Conservation (phyloP, 2,329 filamentous ascomycete genomes). For the Cercospora nicotianae region DNA sequence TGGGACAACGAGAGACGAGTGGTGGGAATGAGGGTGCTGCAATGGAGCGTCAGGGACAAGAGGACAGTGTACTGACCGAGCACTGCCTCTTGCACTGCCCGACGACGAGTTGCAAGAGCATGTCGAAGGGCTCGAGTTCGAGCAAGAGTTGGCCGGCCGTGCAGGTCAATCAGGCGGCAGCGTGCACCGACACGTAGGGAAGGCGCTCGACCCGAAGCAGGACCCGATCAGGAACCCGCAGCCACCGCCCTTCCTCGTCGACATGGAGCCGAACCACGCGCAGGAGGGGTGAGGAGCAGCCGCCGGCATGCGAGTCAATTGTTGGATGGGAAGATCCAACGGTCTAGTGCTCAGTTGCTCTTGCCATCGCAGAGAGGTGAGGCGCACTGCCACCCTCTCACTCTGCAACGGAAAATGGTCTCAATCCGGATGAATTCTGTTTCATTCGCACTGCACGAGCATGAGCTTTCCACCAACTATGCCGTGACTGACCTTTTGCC, state of each 20-base stretch:
- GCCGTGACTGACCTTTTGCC: neutral
- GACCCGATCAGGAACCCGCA: neutral
- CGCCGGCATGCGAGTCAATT: neutral
- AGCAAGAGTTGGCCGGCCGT: conserved; percentile 12
- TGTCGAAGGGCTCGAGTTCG: conserved; percentile 1
- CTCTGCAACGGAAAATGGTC: neutral
- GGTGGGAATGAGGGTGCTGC: conserved; percentile 27
- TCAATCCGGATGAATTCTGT: neutral
- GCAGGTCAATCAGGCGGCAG: conserved; percentile 1
- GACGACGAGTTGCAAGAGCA: conserved; percentile 14
- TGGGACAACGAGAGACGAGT: conserved; percentile 27
- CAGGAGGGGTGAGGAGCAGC: neutral
- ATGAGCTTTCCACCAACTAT: neutral
- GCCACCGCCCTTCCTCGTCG: neutral
- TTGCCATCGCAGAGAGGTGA: neutral
- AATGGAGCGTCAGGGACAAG: conserved; percentile 5
- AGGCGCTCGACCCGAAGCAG: neutral
- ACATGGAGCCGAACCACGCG: neutral
- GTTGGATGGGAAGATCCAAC: neutral
- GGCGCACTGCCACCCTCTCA: neutral
- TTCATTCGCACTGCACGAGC: neutral
- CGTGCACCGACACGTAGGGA: neutral
- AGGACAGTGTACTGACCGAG: conserved; percentile 4
- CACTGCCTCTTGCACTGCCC: conserved; percentile 26
- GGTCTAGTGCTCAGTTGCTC: neutral